Base-by-base conservation (phyloP, 2,329 filamentous ascomycete species). In the Pyrenophora seminiperda region DNA sequence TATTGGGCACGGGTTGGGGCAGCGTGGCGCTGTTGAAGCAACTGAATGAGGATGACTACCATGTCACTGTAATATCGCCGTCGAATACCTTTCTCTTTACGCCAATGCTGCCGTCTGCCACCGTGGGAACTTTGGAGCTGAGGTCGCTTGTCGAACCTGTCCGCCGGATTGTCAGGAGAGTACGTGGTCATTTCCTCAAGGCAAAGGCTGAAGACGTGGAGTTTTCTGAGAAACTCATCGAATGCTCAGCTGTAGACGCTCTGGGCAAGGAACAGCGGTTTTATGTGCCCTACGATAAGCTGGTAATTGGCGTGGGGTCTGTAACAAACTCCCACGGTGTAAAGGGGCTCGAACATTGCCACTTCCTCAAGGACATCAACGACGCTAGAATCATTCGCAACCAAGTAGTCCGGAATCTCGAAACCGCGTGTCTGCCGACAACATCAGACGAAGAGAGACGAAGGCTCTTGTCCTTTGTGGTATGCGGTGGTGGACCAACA, bases 51-150 rank as follows among this genome's bases (percentile, higher is more conserved):
- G 90, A 92, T 10, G 90, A 97, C 63, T 99, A 97, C 70, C 92
- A 99, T 73, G 87, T 99, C 61, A 97, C 93, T 4, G 88, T 99
- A 31, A 88, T 99, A 34, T 96, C 91, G 10, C 93, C 94, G 0
- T 89, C 89, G 29, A 97, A 97, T 67, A 96, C 97, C 76, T 99
- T 99, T 76, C 77, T 99, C 24, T 99, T 99, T 74, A 99, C 94
- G 2, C 94, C 94, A 0, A 97, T 99, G 92, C 80, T 99, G 34
- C 94, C 94, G 1, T 96, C 91, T 27, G 95, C 94, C 6, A 99
- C 95, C 0, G 94, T 99, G 5, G 95, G 95, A 10, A 99, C 94
- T 0, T 79, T 99, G 24, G 93, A 96, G 68, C 78, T 97, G 65
- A 83, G 93, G 58, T 96, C 91, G 41, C 79, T 99, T 50, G 91